Percentiles rank a stretch among this genome's conserved stretches.
Evolutionary conservation across 257 asterid genomes (phyloP).

Genomic region (Rubia yunnanensis): DNA sequence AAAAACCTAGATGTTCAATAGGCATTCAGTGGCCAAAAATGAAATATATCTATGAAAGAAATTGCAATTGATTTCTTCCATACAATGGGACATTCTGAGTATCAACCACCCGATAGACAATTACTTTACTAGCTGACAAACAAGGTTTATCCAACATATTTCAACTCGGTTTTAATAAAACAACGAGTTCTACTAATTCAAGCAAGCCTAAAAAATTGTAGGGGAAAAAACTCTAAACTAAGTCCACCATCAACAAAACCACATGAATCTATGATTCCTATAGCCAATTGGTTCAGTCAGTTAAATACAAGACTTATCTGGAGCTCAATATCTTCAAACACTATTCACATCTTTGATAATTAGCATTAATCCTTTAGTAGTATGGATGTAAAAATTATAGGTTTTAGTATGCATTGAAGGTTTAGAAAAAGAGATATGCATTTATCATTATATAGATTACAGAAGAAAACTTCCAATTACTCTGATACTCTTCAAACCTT

Average conservation of each 20-base stretch:
- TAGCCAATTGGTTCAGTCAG: background rate
- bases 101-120: too few relatives aligned
- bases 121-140: too few relatives aligned
- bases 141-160: background rate
- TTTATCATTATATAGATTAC: too few relatives aligned
- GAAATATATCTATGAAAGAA: background rate
- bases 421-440: too few relatives aligned
- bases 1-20: constrained; percentile 27
- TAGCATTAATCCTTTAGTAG: too few relatives aligned
- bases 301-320: background rate
- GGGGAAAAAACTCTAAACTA: too few relatives aligned
- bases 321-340: background rate
- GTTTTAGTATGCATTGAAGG: too few relatives aligned
- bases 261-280: background rate
- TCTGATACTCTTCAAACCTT: too few relatives aligned
- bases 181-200: background rate
- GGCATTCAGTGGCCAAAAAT: background rate
- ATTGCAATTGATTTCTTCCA: background rate
- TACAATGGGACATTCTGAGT: too few relatives aligned
- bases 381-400: too few relatives aligned
- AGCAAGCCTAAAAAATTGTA: background rate
- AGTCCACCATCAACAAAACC: background rate
- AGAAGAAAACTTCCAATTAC: too few relatives aligned
- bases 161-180: background rate
- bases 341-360: too few relatives aligned